Base-by-base conservation (phyloP, 805 yeast genomes). In the Saccharomycopsis amapae region DNA sequence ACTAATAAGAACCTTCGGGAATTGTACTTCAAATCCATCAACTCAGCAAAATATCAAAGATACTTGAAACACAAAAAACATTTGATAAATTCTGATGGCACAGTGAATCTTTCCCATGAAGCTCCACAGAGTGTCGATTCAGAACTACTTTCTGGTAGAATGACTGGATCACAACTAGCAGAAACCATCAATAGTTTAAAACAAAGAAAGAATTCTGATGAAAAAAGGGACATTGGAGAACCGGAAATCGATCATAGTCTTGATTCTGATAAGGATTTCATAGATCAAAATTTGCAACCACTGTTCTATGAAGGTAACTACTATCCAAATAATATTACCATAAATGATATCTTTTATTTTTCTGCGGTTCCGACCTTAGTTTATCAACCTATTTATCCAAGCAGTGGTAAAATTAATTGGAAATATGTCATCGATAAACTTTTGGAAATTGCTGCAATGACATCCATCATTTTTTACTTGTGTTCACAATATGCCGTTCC, bases 301-400 rank as follows among this genome's bases (percentile, higher is more conserved):
- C 54, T 46, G 5, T 52, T 62, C 33, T 68, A 68, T 55, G 51
- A 52, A 3, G 37, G 53, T 1, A 56, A 55, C 19, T 58, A 60
- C 20, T 71, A 71, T 53, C 76, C 76, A 3, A 36, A 47, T 7
- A 71, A 69, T 52, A 56, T 71, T 38, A 61, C 69, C 0, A 37
- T 66, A 13, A 13, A 46, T 6, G 66, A 66, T 44, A 46, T 66
- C 18, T 53, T 61, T 9, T 64, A 65, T 52, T 71, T 64, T 55
- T 64, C 72, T 68, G 60, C 62, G 56, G 70, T 72, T 0, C 76
- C 76, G 1, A 71, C 76, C 3, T 59, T 71, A 41, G 65, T 71
- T 7, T 71, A 71, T 53, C 76, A 71, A 55, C 76, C 76, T 1
- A 69, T 63, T 6, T 71, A 71, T 52, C 76, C 76, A 4, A 56